These are phyloP conservation scores for Termitomyces sp. DNA, from an alignment of 768 basidiomycete genomes.

Conservation along the genomic window DNA sequence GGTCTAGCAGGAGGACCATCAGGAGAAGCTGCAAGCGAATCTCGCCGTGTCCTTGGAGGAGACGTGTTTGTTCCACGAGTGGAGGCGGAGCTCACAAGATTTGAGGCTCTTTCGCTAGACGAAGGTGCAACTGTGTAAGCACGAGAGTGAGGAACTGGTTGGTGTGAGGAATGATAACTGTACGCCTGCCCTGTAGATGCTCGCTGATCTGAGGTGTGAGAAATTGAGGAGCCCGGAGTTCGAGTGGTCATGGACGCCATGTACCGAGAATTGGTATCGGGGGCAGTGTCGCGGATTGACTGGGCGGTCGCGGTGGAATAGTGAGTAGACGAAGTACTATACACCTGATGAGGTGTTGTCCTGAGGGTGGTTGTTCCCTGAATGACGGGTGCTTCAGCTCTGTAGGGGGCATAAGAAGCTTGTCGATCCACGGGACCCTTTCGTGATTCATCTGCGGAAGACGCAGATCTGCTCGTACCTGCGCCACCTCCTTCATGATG, in stretches of 20 bases:
- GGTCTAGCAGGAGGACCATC: not conserved
- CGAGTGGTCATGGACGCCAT: not conserved
- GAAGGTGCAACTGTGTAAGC: not conserved
- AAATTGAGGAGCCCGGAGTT: not conserved
- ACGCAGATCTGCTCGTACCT: not conserved
- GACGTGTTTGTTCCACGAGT: not conserved
- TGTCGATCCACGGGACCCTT: not conserved
- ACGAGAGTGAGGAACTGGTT: not conserved
- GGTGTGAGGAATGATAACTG: not conserved
- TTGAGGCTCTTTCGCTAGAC: not conserved
- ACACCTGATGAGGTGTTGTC: not conserved
- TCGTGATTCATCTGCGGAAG: not conserved
- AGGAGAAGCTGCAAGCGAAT: conserved; percentile 1
- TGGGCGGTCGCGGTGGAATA: not conserved
- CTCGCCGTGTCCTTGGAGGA: not conserved
- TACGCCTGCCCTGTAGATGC: conserved; percentile 4
- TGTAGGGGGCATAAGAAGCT: not conserved
- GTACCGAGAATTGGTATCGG: not conserved
- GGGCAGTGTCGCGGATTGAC: not conserved
- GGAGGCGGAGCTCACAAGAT: not conserved
- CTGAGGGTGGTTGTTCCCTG: not conserved
- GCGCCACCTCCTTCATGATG: conserved; percentile 4
- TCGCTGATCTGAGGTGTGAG: not conserved
- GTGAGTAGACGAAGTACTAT: not conserved
- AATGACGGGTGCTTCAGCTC: not conserved